Evolutionary conservation across 805 yeast species (phyloP).

Genomic region (Monosporozyma siamensis): DNA sequence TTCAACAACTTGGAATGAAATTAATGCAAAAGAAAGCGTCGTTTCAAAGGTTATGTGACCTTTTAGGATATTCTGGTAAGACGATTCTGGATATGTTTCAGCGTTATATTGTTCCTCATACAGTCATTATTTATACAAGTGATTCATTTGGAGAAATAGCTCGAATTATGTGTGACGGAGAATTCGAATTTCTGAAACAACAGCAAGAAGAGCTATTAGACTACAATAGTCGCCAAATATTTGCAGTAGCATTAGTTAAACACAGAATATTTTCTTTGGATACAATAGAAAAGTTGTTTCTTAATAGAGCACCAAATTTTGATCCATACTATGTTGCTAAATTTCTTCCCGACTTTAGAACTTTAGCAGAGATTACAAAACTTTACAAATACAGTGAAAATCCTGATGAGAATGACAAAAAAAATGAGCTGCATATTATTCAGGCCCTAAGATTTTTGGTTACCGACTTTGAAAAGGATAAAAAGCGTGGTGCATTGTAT

Average conservation of each 20-base stretch:
- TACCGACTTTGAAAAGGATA: constrained; percentile 24
- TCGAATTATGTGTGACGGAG: constrained; percentile 20
- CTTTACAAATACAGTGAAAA: constrained; percentile 17
- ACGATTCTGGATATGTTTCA: constrained; percentile 62
- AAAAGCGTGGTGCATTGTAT: constrained; percentile 20
- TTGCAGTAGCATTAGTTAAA: constrained; percentile 29
- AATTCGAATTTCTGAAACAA: constrained; percentile 12
- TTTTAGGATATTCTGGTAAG: constrained; percentile 52
- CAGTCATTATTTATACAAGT: constrained; percentile 55
- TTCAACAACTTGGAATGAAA: constrained; percentile 52
- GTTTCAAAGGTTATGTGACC: constrained; percentile 50
- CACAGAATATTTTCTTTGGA: constrained; percentile 26
- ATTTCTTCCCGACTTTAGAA: constrained; percentile 26
- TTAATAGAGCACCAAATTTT: constrained; percentile 24
- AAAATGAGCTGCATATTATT: constrained; percentile 12
- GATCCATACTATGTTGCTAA: constrained; percentile 20
- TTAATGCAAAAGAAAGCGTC: constrained; percentile 42
- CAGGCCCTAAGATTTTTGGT: constrained; percentile 19
- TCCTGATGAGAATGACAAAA: constrained; percentile 7
- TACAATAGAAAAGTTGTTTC: constrained; percentile 23
- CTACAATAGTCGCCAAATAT: constrained; percentile 28
- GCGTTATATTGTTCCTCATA: constrained; percentile 65
- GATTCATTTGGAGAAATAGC: constrained; percentile 41
- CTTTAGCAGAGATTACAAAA: constrained; percentile 28
- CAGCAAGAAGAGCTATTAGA: constrained; percentile 18